These are phyloP conservation scores for Magnusiomyces suaveolens DNA, from an alignment of 1,139 yeast genomes.

Conservation along the genomic window DNA sequence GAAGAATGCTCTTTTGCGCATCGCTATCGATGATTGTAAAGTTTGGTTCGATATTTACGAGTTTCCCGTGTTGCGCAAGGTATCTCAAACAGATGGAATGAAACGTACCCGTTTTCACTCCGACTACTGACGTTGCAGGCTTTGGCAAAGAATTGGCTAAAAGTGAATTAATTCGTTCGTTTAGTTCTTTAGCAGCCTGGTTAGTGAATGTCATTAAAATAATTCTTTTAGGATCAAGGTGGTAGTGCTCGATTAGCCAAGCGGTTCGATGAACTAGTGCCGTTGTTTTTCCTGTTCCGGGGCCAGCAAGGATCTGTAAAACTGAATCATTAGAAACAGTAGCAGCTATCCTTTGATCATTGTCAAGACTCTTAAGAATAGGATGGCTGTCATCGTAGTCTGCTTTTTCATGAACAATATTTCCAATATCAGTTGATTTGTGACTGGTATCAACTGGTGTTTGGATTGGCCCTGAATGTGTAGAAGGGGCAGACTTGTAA, in stretches of 20 bases:
- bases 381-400: background rate
- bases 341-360: conserved; percentile 53
- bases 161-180: background rate
- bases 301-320: conserved; percentile 81
- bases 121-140: background rate
- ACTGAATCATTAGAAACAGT: conserved; percentile 43
- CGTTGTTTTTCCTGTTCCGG: conserved; percentile 77
- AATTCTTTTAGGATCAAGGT: conserved; percentile 47
- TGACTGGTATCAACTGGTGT: background rate
- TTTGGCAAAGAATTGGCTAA: background rate
- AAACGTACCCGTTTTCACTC: background rate
- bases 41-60: background rate
- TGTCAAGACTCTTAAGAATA: conserved; percentile 37
- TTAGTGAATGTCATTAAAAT: conserved; percentile 87
- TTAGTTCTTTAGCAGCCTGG: conserved; percentile 75
- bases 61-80: background rate
- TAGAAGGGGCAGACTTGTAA: too few relatives aligned
- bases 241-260: conserved; percentile 42
- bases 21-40: background rate
- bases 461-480: background rate
- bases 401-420: background rate
- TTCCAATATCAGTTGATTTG: background rate
- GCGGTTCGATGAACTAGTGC: conserved; percentile 75
- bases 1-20: background rate
- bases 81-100: background rate